Conservation (phyloP, 805 yeast genomes). For the Ogataea dorogensis region DNA sequence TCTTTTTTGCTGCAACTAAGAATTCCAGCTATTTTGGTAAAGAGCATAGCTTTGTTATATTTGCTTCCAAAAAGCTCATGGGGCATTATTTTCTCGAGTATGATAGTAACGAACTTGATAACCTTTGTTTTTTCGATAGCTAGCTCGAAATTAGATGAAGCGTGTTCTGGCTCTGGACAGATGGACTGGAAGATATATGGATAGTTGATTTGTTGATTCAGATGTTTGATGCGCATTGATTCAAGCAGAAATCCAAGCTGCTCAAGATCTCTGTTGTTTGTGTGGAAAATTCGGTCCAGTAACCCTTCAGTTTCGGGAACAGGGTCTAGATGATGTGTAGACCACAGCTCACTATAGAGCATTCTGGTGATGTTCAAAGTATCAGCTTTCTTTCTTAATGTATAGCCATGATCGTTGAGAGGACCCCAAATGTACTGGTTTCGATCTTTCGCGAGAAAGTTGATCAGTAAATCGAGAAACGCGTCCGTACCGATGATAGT, state of each 20-base stretch:
- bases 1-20: constrained; percentile 41
- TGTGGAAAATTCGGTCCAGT: constrained; percentile 12
- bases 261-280: constrained; percentile 22
- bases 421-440: constrained; percentile 27
- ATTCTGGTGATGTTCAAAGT: constrained; percentile 22
- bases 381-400: neutral
- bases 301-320: constrained; percentile 19
- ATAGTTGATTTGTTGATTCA: constrained; percentile 31
- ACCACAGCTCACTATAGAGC: constrained; percentile 27
- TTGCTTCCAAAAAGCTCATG: constrained; percentile 49
- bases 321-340: constrained; percentile 21
- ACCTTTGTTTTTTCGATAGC: constrained; percentile 38
- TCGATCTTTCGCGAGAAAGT: constrained; percentile 30
- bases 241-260: constrained; percentile 22
- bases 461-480: constrained; percentile 42
- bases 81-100: constrained; percentile 53
- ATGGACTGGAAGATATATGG: constrained; percentile 36
- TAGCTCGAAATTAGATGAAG: constrained; percentile 31
- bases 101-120: constrained; percentile 39
- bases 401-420: constrained; percentile 5
- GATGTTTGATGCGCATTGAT: constrained; percentile 36
- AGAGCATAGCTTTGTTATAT: constrained; percentile 44
- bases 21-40: constrained; percentile 36
- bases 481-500: constrained; percentile 37
- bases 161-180: constrained; percentile 23